Evolutionary conservation across 495 filamentous ascomycete genomes (phyloP), one percentile per base, ranked within the genome.

Genomic region (Podospora didyma): DNA sequence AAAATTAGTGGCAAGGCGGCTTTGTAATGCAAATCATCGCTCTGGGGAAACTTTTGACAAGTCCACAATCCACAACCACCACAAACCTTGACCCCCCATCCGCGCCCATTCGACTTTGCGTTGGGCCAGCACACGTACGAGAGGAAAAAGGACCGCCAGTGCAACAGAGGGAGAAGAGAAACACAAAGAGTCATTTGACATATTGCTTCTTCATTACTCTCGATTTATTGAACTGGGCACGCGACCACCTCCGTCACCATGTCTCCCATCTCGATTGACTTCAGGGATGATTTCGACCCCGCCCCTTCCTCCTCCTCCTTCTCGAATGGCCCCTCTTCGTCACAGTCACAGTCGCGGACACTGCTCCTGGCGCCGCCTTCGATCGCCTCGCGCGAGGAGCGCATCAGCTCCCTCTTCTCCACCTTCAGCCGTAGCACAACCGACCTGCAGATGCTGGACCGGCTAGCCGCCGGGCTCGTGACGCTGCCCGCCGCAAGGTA

Each of bases 401-500:
- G 71, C 50, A 62, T 82, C 51, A 68, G 62, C 55, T 51, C 65
- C 49, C 73, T 80, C 54, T 69, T 82, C 51, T 47, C 74, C 17
- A 76, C 83, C 37, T 63, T 57, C 72, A 83, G 90, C 67, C 87
- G 89, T 63, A 70, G 75, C 54, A 73, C 78, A 34, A 91, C 90
- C 48, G 94, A 99, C 68, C 79, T 99, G 39, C 95, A 97, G 68
- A 99, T 99, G 94, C 89, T 99, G 53, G 94, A 99, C 74, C 90
- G 94, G 28, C 81, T 99, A 17, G 85, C 90, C 0, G 80, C 89
- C 39, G 90, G 90, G 50, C 80, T 97, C 41, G 89, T 94, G 49
- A 71, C 83, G 3, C 86, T 99, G 4, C 89, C 94, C 2, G 54
- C 79, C 12, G 68, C 80, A 23, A 90, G 88, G 51, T 97, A 97